phyloP scores from a whole-genome alignment of 2,329 filamentous ascomycete species.

The Tolypocladium guangdongense region DNA sequence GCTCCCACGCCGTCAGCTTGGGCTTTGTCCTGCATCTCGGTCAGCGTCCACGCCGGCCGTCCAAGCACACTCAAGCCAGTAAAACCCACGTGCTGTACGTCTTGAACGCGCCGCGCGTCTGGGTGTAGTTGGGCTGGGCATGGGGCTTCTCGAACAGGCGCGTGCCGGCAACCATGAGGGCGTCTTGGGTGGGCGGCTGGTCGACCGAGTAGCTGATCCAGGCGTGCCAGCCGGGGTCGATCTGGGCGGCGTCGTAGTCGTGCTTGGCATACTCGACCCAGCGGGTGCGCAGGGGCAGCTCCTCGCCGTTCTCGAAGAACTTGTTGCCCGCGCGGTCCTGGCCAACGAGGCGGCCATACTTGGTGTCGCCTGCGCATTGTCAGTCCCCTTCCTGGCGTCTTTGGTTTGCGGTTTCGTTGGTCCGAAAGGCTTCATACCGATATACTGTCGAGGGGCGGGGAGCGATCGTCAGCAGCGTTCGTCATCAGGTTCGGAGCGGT shows the following conservation, averaged over 20 bases:
- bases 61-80: neutral
- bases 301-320: constrained; percentile 91
- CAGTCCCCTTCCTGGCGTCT: neutral
- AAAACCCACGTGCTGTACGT: constrained; percentile 87
- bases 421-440: constrained; percentile 29
- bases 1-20: constrained; percentile 44
- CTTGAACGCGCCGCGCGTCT: constrained; percentile 71
- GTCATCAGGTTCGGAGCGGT: constrained; percentile 8
- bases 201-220: constrained; percentile 95
- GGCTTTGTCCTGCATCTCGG: constrained; percentile 32
- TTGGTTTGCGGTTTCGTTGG: too few relatives aligned
- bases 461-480: constrained; percentile 10
- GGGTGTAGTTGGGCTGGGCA: constrained; percentile 65
- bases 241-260: constrained; percentile 72
- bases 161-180: constrained; percentile 53
- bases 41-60: neutral
- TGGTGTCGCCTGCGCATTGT: constrained; percentile 69
- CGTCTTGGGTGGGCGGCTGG: constrained; percentile 69
- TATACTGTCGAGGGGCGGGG: constrained; percentile 32
- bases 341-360: constrained; percentile 77
- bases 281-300: constrained; percentile 87
- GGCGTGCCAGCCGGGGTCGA: constrained; percentile 95
- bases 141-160: constrained; percentile 66
- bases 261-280: constrained; percentile 95
- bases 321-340: constrained; percentile 92